Percentiles rank a stretch among this genome's conserved stretches.
phyloP scores from a whole-genome alignment of 179 eudicot genomes.

The Vitellaria paradoxa region DNA sequence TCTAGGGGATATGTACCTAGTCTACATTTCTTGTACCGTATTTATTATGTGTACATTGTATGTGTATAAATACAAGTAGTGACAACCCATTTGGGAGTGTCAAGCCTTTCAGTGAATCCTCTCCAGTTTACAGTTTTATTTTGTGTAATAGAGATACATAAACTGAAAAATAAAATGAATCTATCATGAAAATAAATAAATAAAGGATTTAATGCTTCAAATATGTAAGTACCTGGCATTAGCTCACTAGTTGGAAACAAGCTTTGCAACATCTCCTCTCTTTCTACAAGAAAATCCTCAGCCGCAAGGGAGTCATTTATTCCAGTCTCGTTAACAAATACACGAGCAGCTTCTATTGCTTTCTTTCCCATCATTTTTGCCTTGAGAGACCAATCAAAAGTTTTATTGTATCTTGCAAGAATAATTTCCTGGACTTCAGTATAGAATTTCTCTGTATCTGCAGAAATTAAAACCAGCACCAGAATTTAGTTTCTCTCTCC shows the following conservation, averaged over 20 bases:
- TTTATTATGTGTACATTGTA: no score
- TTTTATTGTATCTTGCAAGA: conserved; percentile 82
- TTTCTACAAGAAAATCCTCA: conserved; percentile 82
- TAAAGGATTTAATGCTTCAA: not conserved
- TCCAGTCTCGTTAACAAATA: conserved; percentile 91
- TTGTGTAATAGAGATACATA: not conserved
- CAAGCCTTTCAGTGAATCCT: no score
- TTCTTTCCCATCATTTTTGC: conserved; percentile 98
- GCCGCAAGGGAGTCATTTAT: conserved; percentile 77
- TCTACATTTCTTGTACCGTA: no score
- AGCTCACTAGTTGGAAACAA: conserved; percentile 86
- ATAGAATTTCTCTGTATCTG: conserved; percentile 93
- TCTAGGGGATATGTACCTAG: no score
- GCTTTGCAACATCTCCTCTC: conserved; percentile 73
- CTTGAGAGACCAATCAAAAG: conserved; percentile 96
- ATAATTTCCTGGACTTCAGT: conserved; percentile 85
- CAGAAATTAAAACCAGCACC: conserved; percentile 14
- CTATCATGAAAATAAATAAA: not conserved
- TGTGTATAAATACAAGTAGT: no score
- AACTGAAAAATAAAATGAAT: not conserved
- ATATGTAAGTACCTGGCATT: conserved; percentile 71
- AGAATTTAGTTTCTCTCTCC: not conserved
- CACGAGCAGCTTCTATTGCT: conserved; percentile 88
- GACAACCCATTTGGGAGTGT: no score
- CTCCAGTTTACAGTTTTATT: no score